phyloP scores from a whole-genome alignment of 140 eudicot species.

The Eryngium alpinum region DNA sequence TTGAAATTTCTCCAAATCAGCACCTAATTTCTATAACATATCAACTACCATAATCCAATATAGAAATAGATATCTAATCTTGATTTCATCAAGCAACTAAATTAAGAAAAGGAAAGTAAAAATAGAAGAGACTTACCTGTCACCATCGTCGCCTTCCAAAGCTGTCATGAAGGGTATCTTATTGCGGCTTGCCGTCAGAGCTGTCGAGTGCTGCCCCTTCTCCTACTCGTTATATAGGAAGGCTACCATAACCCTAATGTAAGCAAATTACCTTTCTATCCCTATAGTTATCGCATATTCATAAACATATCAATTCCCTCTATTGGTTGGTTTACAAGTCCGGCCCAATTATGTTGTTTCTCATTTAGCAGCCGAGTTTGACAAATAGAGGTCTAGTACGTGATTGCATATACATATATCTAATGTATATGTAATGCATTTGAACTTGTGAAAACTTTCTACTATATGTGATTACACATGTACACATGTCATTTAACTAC shows the following conservation, averaged over 20 bases:
- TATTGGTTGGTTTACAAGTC: background rate
- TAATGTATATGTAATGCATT: background rate
- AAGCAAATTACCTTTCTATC: background rate
- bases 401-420: background rate
- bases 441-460: too few species aligned
- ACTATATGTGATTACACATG: too few species aligned
- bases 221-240: background rate
- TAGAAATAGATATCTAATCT: background rate
- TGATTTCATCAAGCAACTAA: background rate
- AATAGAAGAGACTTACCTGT: background rate
- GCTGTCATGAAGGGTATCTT: background rate
- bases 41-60: background rate
- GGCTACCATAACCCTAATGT: background rate
- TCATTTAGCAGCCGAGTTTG: constrained; percentile 1
- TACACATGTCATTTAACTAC: too few species aligned
- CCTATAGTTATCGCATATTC: background rate
- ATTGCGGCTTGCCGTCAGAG: background rate
- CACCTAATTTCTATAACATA: too few species aligned
- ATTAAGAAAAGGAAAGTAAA: background rate
- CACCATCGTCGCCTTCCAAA: background rate
- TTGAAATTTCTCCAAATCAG: background rate
- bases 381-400: background rate
- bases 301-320: background rate
- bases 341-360: background rate
- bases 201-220: too few species aligned